Evolutionary conservation across 768 basidiomycete species (phyloP), one percentile per base, ranked within the genome.

Genomic region (Cubamyces lactineus): DNA sequence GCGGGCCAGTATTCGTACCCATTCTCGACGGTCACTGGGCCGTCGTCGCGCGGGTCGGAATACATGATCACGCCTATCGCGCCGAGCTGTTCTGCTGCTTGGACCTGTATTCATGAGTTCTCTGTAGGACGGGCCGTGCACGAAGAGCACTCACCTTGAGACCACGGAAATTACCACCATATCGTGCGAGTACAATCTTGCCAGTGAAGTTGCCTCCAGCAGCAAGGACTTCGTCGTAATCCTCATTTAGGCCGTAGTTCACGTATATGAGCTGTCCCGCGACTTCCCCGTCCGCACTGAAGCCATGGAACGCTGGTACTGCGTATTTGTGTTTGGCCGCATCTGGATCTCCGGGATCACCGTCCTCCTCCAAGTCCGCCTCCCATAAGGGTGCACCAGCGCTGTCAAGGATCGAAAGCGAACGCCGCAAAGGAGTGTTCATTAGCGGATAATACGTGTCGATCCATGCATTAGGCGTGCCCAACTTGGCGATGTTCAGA

Each of bases 381-480:
- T 76, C 78, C 89, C 92, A 92, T 7, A 79, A 71, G n/a, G 78
- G 70, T 23, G 72, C 67, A 34, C 91, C 86, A 39, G 84, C 77
- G 17, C 79, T 78, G 23, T 78, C 82, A 45, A 92, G 74, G 21
- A 95, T 84, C 46, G 87, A 81, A 9, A 96, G 76, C 60, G 81
- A 82, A 54, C 86, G 84, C 54, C 88, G 82, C 5, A 88, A 77
- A 2, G 92, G 86, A 0, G 84, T 89, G 74, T 96, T 93, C 77
- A 96, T 76, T 45, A 94, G 79, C 0, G 96, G 94, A 73, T 90
- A 96, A 74, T 98, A 97, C 46, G 83, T 81, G 66, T 94, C 91
- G 59, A 94, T 86, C 92, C 92, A 94, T 55, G 88, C 91, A 0
- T 75, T 80, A 4, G 89, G 88, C 34, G 73, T 73, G 34, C 67